Percentiles rank a stretch among this genome's conserved stretches.
These are phyloP conservation scores for Bjerkandera adusta DNA, from an alignment of 1,284 basidiomycete species.

Conservation along the genomic window DNA sequence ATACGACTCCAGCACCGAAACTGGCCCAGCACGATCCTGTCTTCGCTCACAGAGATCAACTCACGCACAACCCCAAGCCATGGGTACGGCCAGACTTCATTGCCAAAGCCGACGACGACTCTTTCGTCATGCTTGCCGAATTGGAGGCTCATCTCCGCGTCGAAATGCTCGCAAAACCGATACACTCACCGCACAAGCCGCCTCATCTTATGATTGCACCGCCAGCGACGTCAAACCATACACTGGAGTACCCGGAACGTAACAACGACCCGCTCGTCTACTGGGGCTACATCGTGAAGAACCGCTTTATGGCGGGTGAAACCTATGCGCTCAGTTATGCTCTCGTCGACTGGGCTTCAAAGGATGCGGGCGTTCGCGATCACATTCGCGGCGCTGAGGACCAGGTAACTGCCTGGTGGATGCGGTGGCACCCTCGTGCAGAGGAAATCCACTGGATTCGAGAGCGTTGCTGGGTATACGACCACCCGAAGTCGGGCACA, in stretches of 20 bases:
- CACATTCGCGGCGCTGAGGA: conserved; percentile 89
- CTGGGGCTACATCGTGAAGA: conserved; percentile 96
- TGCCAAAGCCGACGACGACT: conserved; percentile 92
- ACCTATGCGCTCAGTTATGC: conserved; percentile 90
- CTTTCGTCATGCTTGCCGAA: conserved; percentile 92
- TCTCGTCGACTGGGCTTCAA: conserved; percentile 87
- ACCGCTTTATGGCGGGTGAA: conserved; percentile 96
- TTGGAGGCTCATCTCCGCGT: conserved; percentile 83
- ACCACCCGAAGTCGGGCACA: conserved; percentile 91
- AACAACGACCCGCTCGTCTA: conserved; percentile 74
- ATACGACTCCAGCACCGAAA: conserved; percentile 47
- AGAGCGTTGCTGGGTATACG: conserved; percentile 97
- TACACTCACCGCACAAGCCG: conserved; percentile 15
- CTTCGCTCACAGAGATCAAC: conserved; percentile 51
- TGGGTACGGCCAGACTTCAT: conserved; percentile 89
- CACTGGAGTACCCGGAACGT: conserved; percentile 9
- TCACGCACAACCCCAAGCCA: conserved; percentile 38
- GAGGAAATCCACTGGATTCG: conserved; percentile 84
- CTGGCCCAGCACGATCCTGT: conserved; percentile 68
- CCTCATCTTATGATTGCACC: conserved; percentile 7
- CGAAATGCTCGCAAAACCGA: conserved; percentile 49
- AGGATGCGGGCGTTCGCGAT: conserved; percentile 64
- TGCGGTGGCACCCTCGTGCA: conserved; percentile 83
- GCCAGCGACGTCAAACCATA: conserved; percentile 6
- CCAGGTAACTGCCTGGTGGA: conserved; percentile 95